Base-by-base conservation (phyloP, 176 grass and related monocot species). In the Pharus latifolius region DNA sequence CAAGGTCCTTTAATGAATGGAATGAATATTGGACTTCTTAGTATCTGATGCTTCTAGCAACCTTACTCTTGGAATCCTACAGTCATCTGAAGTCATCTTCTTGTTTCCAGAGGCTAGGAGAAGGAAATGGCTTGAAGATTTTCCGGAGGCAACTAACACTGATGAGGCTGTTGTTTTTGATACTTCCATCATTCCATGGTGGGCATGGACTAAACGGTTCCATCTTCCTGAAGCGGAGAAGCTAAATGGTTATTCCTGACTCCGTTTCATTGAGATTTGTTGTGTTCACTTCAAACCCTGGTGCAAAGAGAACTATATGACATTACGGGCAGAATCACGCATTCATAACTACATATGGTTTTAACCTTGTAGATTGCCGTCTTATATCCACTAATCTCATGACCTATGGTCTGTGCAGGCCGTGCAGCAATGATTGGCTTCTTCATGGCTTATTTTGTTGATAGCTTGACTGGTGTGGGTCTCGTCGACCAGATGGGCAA, bases 371-470 rank as follows among this genome's bases (percentile, higher is more conserved):
- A 11, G 47, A 6, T 58, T 44, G 1, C 25, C 10, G 68, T 24
- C 68, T 52, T 54, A 32, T 7, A 12, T 60, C 43, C 16, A 14
- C 43, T 74, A 19, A 69, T 22, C 2, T 19, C 52, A 20, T 22
- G 65, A 37, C 7, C 3, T 43, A 19, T 74, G n/a, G 34, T 40
- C 10, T 58, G 20, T 29, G 68, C 68, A 98, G 95, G 95, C 2
- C 95, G 95, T 13, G 95, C 95, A 28, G 95, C 95, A 67, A 98
- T 98, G 95, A 57, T 93, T 55, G 95, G 95, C n/a, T 98, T 98
- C 80, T 98, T 98, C 87, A 98, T 98, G 95, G 90, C 95, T 1
- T 98, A 98, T 78, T 91, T 98, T 24, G 90, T 98, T 0, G 95
- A 98, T 57, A 88, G 95, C 53, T 78, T 98, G 77, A 98, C 90